Percentiles rank a stretch among this genome's conserved stretches.
These are phyloP conservation scores for Melastoma candidum DNA, from an alignment of 441 rosid species.

Conservation along the genomic window DNA sequence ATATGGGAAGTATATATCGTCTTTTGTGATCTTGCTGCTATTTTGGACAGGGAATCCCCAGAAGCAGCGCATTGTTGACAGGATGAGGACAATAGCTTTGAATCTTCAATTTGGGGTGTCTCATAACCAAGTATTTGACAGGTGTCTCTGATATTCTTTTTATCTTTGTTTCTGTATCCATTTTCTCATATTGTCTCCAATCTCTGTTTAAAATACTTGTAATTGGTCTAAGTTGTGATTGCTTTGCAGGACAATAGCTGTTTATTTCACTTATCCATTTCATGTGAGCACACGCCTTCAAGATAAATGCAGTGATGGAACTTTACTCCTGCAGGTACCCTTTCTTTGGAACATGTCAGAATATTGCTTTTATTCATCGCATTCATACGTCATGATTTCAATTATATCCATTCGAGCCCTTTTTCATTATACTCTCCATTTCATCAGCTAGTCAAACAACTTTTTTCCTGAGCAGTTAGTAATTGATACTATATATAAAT, in stretches of 20 bases:
- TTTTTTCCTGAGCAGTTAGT: no score
- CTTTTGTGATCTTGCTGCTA: conserved; percentile 12
- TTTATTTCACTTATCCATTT: conserved; percentile 93
- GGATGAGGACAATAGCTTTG: conserved; percentile 96
- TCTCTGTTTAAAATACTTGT: background rate
- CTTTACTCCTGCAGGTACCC: conserved; percentile 78
- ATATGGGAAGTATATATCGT: conserved; percentile 10
- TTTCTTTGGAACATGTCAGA: background rate
- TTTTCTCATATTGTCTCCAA: conserved; percentile 4
- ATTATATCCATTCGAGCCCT: no score
- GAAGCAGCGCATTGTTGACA: conserved; percentile 75
- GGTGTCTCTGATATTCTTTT: conserved; percentile 26
- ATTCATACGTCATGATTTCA: background rate
- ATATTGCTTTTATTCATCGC: no score
- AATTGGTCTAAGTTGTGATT: conserved; percentile 11
- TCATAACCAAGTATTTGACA: conserved; percentile 89
- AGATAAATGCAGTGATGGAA: conserved; percentile 82
- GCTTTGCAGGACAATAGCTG: conserved; percentile 72
- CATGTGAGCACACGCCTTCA: conserved; percentile 76
- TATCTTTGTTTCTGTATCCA: background rate
- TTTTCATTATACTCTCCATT: no score
- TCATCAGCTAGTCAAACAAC: no score
- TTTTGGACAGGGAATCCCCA: conserved; percentile 27
- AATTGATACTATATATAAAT: no score
- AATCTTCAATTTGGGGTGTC: conserved; percentile 91